Conservation (phyloP, 371 early-diverging fungal genomes). For the Mortierella polycephala region DNA sequence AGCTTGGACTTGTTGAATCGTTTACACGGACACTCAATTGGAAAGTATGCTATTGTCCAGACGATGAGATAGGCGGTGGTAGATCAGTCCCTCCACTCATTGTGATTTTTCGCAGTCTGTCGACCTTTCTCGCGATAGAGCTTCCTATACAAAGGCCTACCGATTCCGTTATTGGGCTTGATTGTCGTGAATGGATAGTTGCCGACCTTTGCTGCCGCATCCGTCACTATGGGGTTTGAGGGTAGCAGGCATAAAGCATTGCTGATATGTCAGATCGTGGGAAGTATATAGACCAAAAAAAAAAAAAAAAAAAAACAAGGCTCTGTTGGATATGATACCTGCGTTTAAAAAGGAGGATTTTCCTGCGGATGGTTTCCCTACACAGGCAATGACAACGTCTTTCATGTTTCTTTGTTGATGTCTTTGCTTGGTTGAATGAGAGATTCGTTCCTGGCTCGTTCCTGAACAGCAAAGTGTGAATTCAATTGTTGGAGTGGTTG, state of each 20-base stretch:
- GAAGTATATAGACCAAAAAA: neutral
- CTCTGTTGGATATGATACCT: constrained; percentile 24
- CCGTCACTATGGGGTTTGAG: constrained; percentile 62
- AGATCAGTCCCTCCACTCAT: neutral
- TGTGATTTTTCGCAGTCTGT: neutral
- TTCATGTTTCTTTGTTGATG: constrained; percentile 27
- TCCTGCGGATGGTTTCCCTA: constrained; percentile 84
- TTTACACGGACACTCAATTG: constrained; percentile 77
- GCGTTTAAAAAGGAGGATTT: constrained; percentile 78
- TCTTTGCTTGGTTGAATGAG: neutral
- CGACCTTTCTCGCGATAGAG: neutral
- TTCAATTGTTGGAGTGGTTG: too few species aligned
- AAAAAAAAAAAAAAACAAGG: neutral
- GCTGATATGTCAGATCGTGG: neutral
- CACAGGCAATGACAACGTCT: constrained; percentile 78
- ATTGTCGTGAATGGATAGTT: constrained; percentile 89
- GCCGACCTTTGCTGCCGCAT: constrained; percentile 86
- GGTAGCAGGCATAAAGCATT: neutral
- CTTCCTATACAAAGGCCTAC: constrained; percentile 3
- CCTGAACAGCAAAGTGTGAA: too few species aligned
- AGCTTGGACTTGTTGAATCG: constrained; percentile 60
- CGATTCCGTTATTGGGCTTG: constrained; percentile 78
- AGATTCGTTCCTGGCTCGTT: too few species aligned
- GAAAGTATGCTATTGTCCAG: constrained; percentile 68
- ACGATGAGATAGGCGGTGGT: neutral